A percentile compares a stretch with the other conserved stretches of the same genome.
Conservation (phyloP, 1,139 yeast genomes). For the Candida sojae region DNA sequence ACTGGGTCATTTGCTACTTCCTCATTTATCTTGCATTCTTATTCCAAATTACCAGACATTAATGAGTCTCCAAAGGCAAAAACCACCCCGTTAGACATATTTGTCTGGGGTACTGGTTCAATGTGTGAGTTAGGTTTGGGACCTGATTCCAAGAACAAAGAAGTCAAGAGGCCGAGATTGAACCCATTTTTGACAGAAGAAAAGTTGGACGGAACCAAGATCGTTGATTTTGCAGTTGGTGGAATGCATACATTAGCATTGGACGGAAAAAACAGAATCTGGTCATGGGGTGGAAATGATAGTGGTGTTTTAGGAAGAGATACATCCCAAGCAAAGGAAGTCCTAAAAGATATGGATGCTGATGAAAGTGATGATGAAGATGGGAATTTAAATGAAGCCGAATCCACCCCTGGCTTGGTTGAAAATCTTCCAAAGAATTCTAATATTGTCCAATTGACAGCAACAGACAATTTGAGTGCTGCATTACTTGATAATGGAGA, state of each 20-base stretch:
- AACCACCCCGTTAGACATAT: constrained; percentile 63
- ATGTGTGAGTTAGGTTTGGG: constrained; percentile 98
- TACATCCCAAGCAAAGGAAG: constrained; percentile 62
- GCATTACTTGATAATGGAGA: constrained; percentile 79
- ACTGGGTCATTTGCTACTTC: constrained; percentile 38
- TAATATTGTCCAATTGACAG: constrained; percentile 77
- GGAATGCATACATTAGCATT: constrained; percentile 93
- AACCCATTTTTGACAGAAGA: constrained; percentile 72
- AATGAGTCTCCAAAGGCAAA: constrained; percentile 43
- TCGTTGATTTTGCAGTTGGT: constrained; percentile 88
- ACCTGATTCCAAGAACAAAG: constrained; percentile 82
- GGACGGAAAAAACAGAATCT: constrained; percentile 68
- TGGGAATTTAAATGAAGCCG: constrained; percentile 84
- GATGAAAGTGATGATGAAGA: constrained; percentile 70
- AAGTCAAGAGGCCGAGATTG: constrained; percentile 92
- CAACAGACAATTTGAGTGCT: constrained; percentile 89
- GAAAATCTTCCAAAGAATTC: constrained; percentile 56
- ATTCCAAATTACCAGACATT: constrained; percentile 49
- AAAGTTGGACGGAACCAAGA: constrained; percentile 48
- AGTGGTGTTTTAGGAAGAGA: constrained; percentile 92
- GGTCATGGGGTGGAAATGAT: constrained; percentile 99
- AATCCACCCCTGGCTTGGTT: constrained; percentile 83
- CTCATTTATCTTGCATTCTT: constrained; percentile 47
- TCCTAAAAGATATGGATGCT: constrained; percentile 64
- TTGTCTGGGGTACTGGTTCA: constrained; percentile 95